Conservation (phyloP, 352 stramenopile species). For the Phytophthora palmivora region DNA sequence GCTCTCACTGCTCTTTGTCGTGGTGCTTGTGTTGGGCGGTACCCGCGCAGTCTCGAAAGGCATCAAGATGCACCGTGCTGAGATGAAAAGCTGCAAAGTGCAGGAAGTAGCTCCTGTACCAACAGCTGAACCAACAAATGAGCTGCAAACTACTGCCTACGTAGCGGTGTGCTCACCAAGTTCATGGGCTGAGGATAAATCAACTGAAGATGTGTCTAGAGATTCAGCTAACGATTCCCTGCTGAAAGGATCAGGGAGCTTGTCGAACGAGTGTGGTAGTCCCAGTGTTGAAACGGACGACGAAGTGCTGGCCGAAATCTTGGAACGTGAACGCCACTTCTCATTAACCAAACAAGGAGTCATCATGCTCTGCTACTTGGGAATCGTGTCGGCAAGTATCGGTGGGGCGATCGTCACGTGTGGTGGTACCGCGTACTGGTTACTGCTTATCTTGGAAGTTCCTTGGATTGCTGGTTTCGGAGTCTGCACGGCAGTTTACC, state of each 20-base stretch:
- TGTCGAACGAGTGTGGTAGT: constrained; percentile 17
- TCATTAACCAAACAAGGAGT: no score
- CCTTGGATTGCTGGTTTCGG: no score
- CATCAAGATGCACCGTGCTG: constrained; percentile 36
- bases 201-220: background rate
- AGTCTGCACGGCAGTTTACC: no score
- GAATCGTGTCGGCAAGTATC: no score
- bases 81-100: constrained; percentile 34
- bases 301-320: constrained; percentile 15
- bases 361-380: no score
- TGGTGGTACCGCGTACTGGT: no score
- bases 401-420: no score
- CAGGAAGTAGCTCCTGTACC: constrained; percentile 17
- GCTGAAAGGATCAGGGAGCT: constrained; percentile 24
- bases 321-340: no score
- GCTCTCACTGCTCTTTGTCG: constrained; percentile 58
- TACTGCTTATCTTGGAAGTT: no score
- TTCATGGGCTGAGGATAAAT: constrained; percentile 9
- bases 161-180: constrained; percentile 19
- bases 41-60: constrained; percentile 33
- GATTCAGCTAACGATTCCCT: constrained; percentile 16
- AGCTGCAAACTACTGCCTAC: constrained; percentile 11
- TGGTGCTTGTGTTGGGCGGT: constrained; percentile 47
- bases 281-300: constrained; percentile 8
- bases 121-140: constrained; percentile 3